These are phyloP conservation scores for Babesia bigemina DNA, from an alignment of 169 alveolate genomes.

Conservation along the genomic window DNA sequence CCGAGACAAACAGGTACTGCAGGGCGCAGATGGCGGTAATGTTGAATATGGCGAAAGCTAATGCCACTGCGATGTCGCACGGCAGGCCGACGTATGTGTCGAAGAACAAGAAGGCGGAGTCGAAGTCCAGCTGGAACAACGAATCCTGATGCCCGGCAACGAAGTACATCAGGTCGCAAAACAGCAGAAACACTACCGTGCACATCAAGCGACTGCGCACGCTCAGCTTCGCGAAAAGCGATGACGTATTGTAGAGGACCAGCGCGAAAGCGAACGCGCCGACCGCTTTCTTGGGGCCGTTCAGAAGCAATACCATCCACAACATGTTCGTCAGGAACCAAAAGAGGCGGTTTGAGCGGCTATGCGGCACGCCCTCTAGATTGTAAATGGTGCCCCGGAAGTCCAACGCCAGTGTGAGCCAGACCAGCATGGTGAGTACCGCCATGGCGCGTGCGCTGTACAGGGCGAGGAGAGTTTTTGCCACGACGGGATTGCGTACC, in stretches of 20 bases:
- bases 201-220: constrained; percentile 5
- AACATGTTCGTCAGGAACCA: constrained; percentile 17
- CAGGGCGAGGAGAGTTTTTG: constrained; percentile 12
- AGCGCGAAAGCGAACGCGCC: constrained; percentile 4
- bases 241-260: not conserved
- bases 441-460: constrained; percentile 9
- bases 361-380: not conserved
- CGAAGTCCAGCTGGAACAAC: constrained; percentile 29
- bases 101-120: constrained; percentile 24
- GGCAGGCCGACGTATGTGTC: constrained; percentile 2
- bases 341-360: constrained; percentile 17
- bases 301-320: constrained; percentile 9
- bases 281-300: constrained; percentile 28
- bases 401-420: constrained; percentile 6
- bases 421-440: constrained; percentile 5
- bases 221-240: constrained; percentile 10
- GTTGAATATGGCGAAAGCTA: constrained; percentile 19
- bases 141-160: constrained; percentile 37
- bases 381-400: not conserved
- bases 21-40: not conserved
- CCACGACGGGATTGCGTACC: constrained; percentile 5
- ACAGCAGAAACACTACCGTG: not conserved
- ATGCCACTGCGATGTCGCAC: not conserved
- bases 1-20: not conserved
- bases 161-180: constrained; percentile 23